A percentile compares a stretch with the other conserved stretches of the same genome.
phyloP scores from a whole-genome alignment of 2,329 filamentous ascomycete genomes.

The Elsinoe perseae region DNA sequence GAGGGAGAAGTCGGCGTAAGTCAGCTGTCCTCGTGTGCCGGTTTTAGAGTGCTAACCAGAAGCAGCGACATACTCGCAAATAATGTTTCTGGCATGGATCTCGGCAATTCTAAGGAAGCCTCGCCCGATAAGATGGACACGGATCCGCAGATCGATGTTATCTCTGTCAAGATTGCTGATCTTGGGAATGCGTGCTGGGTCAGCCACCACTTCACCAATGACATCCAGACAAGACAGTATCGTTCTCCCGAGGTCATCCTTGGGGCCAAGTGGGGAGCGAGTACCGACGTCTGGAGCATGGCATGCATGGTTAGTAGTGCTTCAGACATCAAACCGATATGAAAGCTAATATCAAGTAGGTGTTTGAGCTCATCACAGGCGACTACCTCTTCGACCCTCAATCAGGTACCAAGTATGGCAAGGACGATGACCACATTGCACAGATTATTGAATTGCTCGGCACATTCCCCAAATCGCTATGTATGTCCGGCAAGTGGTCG shows the following conservation, averaged over 20 bases:
- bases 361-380: conserved; percentile 94
- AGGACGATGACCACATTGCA: conserved; percentile 98
- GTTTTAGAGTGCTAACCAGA: conserved; percentile 21
- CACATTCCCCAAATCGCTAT: conserved; percentile 85
- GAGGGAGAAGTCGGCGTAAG: conserved; percentile 90
- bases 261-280: conserved; percentile 97
- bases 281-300: conserved; percentile 99
- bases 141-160: conserved; percentile 61
- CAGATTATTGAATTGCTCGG: conserved; percentile 97
- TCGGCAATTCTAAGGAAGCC: conserved; percentile 62
- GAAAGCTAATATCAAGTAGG: conserved; percentile 43
- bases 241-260: conserved; percentile 94
- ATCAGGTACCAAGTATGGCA: conserved; percentile 97
- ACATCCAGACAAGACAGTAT: conserved; percentile 97
- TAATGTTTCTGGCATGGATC: conserved; percentile 89
- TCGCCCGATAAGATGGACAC: conserved; percentile 55
- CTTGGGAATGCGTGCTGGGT: conserved; percentile 98
- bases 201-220: conserved; percentile 97
- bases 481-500: conserved; percentile 89
- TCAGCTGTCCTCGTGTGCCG: too few relatives aligned
- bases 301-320: conserved; percentile 74
- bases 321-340: neutral
- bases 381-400: conserved; percentile 98
- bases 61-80: conserved; percentile 69
- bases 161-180: conserved; percentile 98